Conservation (phyloP, 1,284 basidiomycete genomes). For the Exobasidium cylindrosporum region DNA sequence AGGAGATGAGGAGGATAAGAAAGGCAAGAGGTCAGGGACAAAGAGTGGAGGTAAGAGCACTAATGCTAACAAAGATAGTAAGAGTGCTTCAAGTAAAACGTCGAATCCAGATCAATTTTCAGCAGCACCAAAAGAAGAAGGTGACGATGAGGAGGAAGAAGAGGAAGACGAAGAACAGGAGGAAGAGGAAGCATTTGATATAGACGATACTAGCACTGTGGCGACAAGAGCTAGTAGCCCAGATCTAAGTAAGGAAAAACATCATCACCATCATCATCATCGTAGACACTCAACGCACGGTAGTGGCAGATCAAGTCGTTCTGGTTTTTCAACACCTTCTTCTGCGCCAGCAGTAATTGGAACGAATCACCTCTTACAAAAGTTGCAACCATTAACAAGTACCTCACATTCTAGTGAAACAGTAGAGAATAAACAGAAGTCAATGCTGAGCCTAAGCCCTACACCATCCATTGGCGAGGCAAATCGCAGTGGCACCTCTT, state of each 20-base stretch:
- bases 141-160: constrained; percentile 24
- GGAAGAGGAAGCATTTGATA: constrained; percentile 46
- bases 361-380: background rate
- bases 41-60: background rate
- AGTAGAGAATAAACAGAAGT: too few species aligned
- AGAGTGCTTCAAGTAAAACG: background rate
- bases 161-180: constrained; percentile 31
- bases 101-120: background rate
- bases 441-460: too few species aligned
- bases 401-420: too few species aligned
- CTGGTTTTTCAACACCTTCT: background rate
- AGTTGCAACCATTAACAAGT: background rate
- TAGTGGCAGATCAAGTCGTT: background rate
- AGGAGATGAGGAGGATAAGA: constrained; percentile 62
- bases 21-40: background rate
- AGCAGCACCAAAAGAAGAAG: constrained; percentile 17
- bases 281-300: constrained; percentile 10
- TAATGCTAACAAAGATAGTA: background rate
- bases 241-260: background rate
- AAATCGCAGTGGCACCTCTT: too few species aligned
- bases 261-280: constrained; percentile 17
- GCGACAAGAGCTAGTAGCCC: constrained; percentile 12
- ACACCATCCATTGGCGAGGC: too few species aligned
- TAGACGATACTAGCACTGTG: constrained; percentile 44
- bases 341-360: background rate